Evolutionary conservation across 2,329 filamentous ascomycete species (phyloP), one percentile per base, ranked within the genome.

Genomic region (Diaporthe australafricana): DNA sequence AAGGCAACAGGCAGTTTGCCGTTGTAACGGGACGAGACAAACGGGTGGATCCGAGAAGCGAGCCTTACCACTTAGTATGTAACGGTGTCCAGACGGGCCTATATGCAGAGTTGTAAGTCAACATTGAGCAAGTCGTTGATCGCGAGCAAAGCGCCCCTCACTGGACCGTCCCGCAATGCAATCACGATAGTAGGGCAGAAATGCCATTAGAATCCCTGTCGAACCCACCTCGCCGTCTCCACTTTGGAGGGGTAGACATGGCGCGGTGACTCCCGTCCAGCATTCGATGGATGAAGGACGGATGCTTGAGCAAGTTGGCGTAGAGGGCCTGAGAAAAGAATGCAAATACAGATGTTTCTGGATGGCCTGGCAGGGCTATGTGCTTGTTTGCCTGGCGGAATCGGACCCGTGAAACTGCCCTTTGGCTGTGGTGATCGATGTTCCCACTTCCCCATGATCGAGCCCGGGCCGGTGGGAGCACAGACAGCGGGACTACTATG

Each of bases 231-330:
- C 53, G 30, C n/a, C 17, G 32, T 7, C 35, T 60, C 53, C 66
- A 69, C 53, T 38, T 40, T 40, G 66, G 66, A 57, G 66, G 66
- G 66, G 66, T 30, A 57, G 53, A n/a, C n/a, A 68, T 40, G 40
- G 53, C 27, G 12, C 42, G 42, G 40, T 60, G 40, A 27, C 27
- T 56, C 38, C 50, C 40, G 65, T 47, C 65, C 50, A 47, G 25
- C 47, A n/a, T 5, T 20, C 25, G 17, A n/a, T 38, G 48, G 47
- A 14, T n/a, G 60, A 32, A 11, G 20, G 45, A 48, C 22, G 45
- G 17, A 55, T 35, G 27, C 17, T n/a, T 32, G 50, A 32, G n/a
- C 25, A n/a, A 17, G n/a, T 25, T 30, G 17, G 3, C 22, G 17
- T 25, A 47, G 8, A 16, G 17, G 16, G 22, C 7, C 14, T 57